Evolutionary conservation across 2,329 filamentous ascomycete species (phyloP), one percentile per base, ranked within the genome.

Genomic region (Zymoseptoria pseudotritici): DNA sequence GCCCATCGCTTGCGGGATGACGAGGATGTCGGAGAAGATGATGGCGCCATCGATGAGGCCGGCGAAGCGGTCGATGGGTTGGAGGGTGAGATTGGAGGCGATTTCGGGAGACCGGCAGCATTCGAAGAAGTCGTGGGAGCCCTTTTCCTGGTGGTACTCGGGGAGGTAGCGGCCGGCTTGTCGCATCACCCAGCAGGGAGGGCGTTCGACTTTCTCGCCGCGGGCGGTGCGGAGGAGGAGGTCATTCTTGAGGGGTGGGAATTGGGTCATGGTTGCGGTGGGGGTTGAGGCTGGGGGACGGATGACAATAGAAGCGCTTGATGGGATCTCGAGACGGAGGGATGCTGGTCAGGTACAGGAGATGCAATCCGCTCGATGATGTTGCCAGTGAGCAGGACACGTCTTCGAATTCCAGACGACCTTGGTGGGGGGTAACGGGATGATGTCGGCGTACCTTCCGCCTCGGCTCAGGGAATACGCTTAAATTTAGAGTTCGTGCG

Each of bases 151-250:
- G 74, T 99, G 94, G 76, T 99, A 99, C 76, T 99, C 94, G 64
- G 93, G 94, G 21, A 99, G 89, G 75, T 99, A 99, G 69, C 94
- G 89, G 61, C 94, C 94, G 72, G 94, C 94, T 86, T 99, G 94
- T 77, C 94, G 89, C 94, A 99, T 99, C 74, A 99, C 91, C 94
- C 94, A 99, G 81, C 95, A 90, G 60, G 94, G 94, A 63, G 94
- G 89, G 65, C 94, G 86, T 77, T 97, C 91, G 66, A 97, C 90
- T 74, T 86, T 86, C 78, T 97, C 83, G 74, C 93, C 94, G 83
- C 89, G 85, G 66, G 94, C 94, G 68, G 93, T 90, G 73, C 94
- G 86, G 61, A 99, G 80, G 72, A 99, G 82, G 69, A 97, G 80
- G 73, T 99, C 93, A 76, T 99, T 99, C 78, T 95, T 86, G 74